Evolutionary conservation across 1,284 basidiomycete genomes (phyloP).

Genomic region (Sphaerobolus stellatus): DNA sequence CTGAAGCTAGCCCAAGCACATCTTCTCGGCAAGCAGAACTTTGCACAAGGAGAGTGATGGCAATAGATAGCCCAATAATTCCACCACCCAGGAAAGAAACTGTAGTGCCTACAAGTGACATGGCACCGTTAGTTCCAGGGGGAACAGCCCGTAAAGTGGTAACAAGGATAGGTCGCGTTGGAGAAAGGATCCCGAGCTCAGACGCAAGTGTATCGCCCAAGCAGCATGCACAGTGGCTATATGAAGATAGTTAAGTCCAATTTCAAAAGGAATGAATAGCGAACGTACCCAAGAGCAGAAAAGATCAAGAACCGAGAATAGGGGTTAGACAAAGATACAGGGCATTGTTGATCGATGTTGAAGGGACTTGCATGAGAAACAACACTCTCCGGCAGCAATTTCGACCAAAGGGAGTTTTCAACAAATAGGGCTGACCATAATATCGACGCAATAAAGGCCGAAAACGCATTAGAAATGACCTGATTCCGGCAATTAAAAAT

Average conservation of each 20-base stretch:
- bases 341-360: constrained; percentile 25
- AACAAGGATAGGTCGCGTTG: constrained; percentile 66
- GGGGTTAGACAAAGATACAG: constrained; percentile 23
- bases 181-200: constrained; percentile 82
- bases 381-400: constrained; percentile 17
- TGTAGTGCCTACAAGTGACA: constrained; percentile 73
- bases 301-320: constrained; percentile 47
- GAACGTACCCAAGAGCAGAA: constrained; percentile 64
- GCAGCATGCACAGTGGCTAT: constrained; percentile 79
- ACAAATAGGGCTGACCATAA: constrained; percentile 65
- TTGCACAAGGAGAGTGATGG: constrained; percentile 60
- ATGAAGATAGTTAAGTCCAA: constrained; percentile 6
- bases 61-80: constrained; percentile 65
- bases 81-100: constrained; percentile 75
- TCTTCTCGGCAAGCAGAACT: constrained; percentile 50
- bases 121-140: constrained; percentile 89
- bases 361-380: constrained; percentile 21
- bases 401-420: constrained; percentile 31
- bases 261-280: constrained; percentile 4
- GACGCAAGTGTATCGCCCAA: constrained; percentile 81
- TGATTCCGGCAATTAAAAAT: too few species aligned
- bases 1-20: constrained; percentile 34
- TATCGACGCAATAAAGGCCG: constrained; percentile 63
- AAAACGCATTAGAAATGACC: constrained; percentile 75
- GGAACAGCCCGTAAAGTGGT: constrained; percentile 75